Evolutionary conservation across 2,329 filamentous ascomycete genomes (phyloP).

Genomic region (Septoria petroselini): DNA sequence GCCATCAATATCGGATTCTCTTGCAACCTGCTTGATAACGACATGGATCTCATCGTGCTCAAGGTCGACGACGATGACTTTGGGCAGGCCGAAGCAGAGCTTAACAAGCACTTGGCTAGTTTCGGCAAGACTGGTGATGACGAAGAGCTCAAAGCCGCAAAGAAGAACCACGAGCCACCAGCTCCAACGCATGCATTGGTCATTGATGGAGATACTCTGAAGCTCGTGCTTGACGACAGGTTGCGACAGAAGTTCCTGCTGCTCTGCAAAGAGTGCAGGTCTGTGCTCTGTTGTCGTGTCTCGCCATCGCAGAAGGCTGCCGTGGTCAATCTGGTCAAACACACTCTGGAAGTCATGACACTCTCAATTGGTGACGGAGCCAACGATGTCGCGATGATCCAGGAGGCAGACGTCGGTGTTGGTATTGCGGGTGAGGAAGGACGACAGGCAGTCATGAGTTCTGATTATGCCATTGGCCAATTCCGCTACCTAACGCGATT

Average conservation of each 20-base stretch:
- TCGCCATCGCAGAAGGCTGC: slow-evolving; percentile 95
- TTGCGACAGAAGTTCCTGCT: slow-evolving; percentile 90
- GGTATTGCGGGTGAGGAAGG: slow-evolving; percentile 93
- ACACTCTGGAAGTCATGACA: slow-evolving; percentile 92
- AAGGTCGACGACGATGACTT: slow-evolving; percentile 75
- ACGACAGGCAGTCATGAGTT: slow-evolving; percentile 90
- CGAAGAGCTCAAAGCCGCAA: slow-evolving; percentile 75
- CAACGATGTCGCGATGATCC: slow-evolving; percentile 97
- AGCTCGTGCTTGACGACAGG: slow-evolving; percentile 76
- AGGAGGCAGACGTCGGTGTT: slow-evolving; percentile 94
- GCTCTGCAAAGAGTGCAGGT: slow-evolving; percentile 94
- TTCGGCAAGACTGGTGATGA: slow-evolving; percentile 83
- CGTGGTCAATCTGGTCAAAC: slow-evolving; percentile 95
- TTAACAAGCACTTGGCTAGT: slow-evolving; percentile 67
- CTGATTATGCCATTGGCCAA: slow-evolving; percentile 91
- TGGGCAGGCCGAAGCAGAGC: slow-evolving; percentile 61
- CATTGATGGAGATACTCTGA: slow-evolving; percentile 90
- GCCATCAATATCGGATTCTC: slow-evolving; percentile 99
- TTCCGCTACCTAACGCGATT: slow-evolving; percentile 84
- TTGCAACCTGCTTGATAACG: slow-evolving; percentile 93
- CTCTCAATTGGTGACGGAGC: slow-evolving; percentile 89
- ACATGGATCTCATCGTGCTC: slow-evolving; percentile 93
- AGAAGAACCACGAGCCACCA: slow-evolving; percentile 80
- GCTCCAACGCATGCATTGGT: slow-evolving; percentile 85
- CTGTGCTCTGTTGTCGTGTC: slow-evolving; percentile 94